These are phyloP conservation scores for Paecilomyces sp. DNA, from an alignment of 2,329 filamentous ascomycete genomes.

Conservation along the genomic window DNA sequence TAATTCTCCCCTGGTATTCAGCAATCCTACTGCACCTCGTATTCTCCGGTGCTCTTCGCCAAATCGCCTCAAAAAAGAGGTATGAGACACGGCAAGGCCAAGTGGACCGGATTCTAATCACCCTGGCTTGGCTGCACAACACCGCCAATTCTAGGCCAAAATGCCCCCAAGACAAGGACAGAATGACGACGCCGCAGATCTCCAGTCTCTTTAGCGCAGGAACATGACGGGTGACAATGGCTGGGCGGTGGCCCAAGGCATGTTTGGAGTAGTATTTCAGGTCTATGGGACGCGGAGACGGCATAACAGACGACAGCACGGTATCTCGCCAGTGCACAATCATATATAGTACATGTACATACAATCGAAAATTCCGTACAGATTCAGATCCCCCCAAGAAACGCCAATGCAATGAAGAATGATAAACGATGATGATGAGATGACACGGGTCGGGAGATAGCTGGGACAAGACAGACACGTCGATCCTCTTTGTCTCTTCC, in stretches of 20 bases:
- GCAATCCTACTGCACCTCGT: neutral
- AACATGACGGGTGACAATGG: neutral
- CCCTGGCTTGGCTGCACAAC: neutral
- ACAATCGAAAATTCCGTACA: neutral
- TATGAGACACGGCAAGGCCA: neutral
- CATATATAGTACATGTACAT: neutral
- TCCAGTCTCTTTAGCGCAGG: neutral
- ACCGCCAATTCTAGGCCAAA: neutral
- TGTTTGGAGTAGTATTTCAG: neutral
- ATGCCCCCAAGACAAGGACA: neutral
- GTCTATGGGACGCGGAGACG: neutral
- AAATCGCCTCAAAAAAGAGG: neutral
- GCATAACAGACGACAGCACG: neutral
- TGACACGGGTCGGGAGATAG: neutral
- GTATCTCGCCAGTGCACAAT: neutral
- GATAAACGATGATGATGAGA: neutral
- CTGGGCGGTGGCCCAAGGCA: neutral
- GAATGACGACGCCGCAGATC: neutral
- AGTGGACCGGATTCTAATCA: neutral
- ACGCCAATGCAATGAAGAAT: conserved; percentile 3
- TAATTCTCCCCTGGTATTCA: neutral
- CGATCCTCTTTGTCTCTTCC: neutral
- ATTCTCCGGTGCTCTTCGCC: neutral
- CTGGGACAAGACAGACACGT: neutral
- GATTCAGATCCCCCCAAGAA: neutral